Base-by-base conservation (phyloP, 495 filamentous ascomycete species). In the Xylaria flabelliformis region DNA sequence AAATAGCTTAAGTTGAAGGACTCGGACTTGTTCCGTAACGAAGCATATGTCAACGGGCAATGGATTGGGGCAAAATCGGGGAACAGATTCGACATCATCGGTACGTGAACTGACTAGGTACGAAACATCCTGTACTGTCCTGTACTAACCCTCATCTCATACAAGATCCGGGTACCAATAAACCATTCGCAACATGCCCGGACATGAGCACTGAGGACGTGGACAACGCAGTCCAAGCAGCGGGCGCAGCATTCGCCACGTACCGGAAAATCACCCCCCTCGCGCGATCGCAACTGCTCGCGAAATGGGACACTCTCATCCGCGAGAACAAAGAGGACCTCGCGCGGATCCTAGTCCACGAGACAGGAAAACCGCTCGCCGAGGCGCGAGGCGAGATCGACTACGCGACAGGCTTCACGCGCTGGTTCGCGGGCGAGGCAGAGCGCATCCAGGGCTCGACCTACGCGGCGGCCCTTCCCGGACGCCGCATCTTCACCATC, bases 371-470 rank as follows among this genome's bases (percentile, higher is more conserved):
- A 75, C 89, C 89, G 1, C 74, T 90, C 5, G 82, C 82, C 36
- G 89, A 91, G 72, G 82, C 89, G 13, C 82, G 85, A 41, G 87
- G 85, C 13, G 89, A 91, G 75, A 77, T 90, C 51, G 87, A 89
- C 61, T 91, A 91, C 75, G 87, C 88, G 0, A 77, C 85, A 0
- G 83, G 86, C 6, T 91, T 91, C 77, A 85, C 86, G 12, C 89
- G 88, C 84, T 90, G 89, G 88, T 91, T 91, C 76, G 80, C 87
- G 0, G 89, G 88, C 8, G 91, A 94, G 75, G 91, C 91, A 2
- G 91, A 94, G 82, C 83, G 91, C 24, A 85, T 93, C 15, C 87
- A 89, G 6, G 91, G 91, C 34, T 85, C 85, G 0, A 83, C 91
- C 0, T 85, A 86, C 29, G 81, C 83, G 4, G 84, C 91, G 10